phyloP scores from a whole-genome alignment of 345 rosid species.

The Pugionium cornutum region DNA sequence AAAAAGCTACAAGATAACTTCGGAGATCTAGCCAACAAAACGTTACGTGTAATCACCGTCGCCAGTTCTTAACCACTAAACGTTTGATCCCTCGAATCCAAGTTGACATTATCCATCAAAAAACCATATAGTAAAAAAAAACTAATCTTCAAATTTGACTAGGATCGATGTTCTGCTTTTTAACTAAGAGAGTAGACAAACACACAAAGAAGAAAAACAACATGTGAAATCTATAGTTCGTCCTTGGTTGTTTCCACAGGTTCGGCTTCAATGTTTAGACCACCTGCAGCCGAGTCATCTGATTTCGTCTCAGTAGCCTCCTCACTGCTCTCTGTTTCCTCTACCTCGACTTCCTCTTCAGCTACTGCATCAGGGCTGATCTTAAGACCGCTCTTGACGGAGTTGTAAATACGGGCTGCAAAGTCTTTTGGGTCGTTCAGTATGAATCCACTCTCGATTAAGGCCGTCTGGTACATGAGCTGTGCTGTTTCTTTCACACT shows the following conservation, averaged over 20 bases:
- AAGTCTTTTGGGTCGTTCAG: constrained; percentile 81
- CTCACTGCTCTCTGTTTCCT: constrained; percentile 50
- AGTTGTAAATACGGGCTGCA: constrained; percentile 73
- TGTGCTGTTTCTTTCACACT: constrained; percentile 74
- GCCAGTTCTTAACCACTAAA: neutral
- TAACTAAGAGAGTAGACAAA: neutral
- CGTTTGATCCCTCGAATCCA: too few relatives aligned
- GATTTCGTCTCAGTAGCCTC: constrained; percentile 32
- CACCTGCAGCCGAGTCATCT: constrained; percentile 39
- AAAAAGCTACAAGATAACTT: constrained; percentile 19
- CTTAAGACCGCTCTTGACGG: constrained; percentile 70
- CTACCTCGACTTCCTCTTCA: constrained; percentile 76
- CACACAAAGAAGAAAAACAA: neutral
- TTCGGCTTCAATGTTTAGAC: constrained; percentile 38
- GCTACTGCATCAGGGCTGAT: constrained; percentile 74
- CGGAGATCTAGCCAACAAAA: constrained; percentile 9
- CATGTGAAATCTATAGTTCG: constrained; percentile 34
- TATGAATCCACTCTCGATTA: constrained; percentile 93
- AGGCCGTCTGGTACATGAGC: constrained; percentile 90
- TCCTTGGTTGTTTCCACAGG: constrained; percentile 37
- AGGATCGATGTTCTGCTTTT: too few relatives aligned
- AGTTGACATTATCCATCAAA: too few relatives aligned
- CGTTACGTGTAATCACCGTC: neutral
- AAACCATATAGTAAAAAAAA: too few relatives aligned
- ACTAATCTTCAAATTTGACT: too few relatives aligned